Conservation (phyloP, 345 rosid genomes). For the Aethionema arabicum region DNA sequence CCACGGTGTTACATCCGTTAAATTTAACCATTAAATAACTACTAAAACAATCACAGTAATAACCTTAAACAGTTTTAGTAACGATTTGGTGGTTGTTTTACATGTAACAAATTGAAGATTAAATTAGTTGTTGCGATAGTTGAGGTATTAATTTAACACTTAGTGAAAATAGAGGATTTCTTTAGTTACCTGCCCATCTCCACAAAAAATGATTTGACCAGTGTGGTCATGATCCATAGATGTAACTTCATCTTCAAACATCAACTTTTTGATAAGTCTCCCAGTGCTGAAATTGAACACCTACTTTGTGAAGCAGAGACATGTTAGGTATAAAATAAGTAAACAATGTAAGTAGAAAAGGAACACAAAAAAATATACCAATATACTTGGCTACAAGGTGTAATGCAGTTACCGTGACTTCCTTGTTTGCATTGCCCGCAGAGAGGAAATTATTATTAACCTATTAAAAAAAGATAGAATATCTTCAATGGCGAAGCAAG, state of each 20-base stretch:
- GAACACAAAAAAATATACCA: constrained; percentile 10
- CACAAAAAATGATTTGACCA: constrained; percentile 91
- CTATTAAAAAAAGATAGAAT: constrained; percentile 47
- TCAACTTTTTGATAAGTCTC: constrained; percentile 59
- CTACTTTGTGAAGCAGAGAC: constrained; percentile 43
- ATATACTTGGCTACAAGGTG: constrained; percentile 28
- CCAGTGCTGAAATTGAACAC: constrained; percentile 99
- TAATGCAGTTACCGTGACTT: constrained; percentile 63
- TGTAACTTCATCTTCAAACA: constrained; percentile 64
- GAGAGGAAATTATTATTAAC: constrained; percentile 96
- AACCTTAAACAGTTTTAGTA: no score
- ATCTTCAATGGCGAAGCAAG: constrained; percentile 6
- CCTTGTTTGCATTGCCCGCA: constrained; percentile 87
- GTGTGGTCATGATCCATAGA: constrained; percentile 99
- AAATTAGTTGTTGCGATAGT: no score
- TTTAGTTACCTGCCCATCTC: constrained; percentile 69
- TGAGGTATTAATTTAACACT: no score
- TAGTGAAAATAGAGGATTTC: background rate
- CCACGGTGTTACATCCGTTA: no score
- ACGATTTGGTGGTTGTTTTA: no score
- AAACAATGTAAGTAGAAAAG: background rate
- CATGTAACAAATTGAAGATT: no score
- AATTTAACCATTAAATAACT: no score
- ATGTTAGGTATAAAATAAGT: constrained; percentile 28
- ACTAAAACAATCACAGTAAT: no score